phyloP scores from a whole-genome alignment of 75 land plant species.

The Picea glauca region DNA sequence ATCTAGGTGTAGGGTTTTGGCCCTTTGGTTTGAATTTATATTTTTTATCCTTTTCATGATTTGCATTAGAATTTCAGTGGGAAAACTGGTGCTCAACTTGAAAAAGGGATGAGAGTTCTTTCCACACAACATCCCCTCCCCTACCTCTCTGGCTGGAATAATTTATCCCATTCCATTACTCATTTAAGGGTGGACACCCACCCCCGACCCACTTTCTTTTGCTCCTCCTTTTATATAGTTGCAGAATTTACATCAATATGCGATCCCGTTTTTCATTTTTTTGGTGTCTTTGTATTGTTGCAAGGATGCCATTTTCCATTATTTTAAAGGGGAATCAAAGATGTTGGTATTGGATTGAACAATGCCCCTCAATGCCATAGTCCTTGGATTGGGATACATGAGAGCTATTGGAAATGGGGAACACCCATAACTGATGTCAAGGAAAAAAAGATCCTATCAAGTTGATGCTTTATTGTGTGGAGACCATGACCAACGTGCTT shows the following conservation, averaged over 20 bases:
- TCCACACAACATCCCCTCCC: no score
- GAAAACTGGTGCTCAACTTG: no score
- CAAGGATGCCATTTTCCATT: background rate
- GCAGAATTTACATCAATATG: background rate
- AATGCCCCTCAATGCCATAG: conserved; percentile 53
- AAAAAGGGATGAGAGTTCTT: no score
- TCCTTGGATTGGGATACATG: conserved; percentile 39
- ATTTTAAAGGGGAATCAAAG: background rate
- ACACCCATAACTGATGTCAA: conserved; percentile 8
- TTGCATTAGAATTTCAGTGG: background rate
- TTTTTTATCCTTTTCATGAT: background rate
- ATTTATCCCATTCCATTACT: no score
- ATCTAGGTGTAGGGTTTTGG: no score
- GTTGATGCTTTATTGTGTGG: conserved; percentile 48
- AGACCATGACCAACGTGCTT: conserved; percentile 52
- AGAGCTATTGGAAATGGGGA: conserved; percentile 17
- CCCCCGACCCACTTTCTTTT: no score
- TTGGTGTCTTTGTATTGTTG: background rate
- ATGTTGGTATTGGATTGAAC: conserved; percentile 3
- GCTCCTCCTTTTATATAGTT: background rate
- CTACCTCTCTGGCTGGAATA: no score
- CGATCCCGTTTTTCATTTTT: background rate
- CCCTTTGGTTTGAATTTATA: no score
- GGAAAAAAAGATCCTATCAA: conserved; percentile 33
- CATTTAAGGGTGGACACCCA: no score